Conservation (phyloP, 768 basidiomycete genomes). For the Termitomyces sp. region DNA sequence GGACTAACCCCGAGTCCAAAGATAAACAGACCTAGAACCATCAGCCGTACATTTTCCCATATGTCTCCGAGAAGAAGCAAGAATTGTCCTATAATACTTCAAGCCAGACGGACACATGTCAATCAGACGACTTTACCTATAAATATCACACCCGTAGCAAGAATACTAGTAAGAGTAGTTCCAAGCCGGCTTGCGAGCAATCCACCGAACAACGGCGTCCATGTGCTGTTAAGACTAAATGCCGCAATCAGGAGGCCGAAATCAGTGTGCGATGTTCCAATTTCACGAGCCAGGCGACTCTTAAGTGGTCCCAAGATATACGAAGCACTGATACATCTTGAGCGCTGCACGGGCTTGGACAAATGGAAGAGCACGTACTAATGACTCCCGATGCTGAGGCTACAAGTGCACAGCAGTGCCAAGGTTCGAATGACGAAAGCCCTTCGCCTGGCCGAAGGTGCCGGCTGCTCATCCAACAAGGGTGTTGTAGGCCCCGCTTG, state of each 20-base stretch:
- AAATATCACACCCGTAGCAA: conserved; percentile 71
- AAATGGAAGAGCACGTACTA: conserved; percentile 41
- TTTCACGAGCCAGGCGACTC: conserved; percentile 57
- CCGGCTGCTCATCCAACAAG: background rate
- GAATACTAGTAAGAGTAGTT: conserved; percentile 63
- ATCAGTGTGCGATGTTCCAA: conserved; percentile 72
- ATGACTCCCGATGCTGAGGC: conserved; percentile 70
- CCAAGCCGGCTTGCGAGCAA: conserved; percentile 65
- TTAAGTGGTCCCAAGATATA: conserved; percentile 80
- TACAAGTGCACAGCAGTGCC: conserved; percentile 67
- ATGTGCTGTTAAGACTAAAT: conserved; percentile 64
- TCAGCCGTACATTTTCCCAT: conserved; percentile 52
- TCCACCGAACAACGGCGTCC: conserved; percentile 76
- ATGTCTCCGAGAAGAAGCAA: conserved; percentile 65
- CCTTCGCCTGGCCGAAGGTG: conserved; percentile 13
- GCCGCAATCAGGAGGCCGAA: conserved; percentile 76
- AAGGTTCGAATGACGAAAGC: conserved; percentile 48
- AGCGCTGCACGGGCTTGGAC: background rate
- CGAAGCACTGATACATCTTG: conserved; percentile 39
- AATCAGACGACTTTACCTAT: conserved; percentile 30
- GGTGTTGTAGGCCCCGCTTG: background rate
- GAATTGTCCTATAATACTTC: conserved; percentile 42
- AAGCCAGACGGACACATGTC: background rate
- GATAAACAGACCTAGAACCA: conserved; percentile 72
- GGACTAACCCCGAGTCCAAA: conserved; percentile 80